Evolutionary conservation across 257 asterid species (phyloP), one percentile per base, ranked within the genome.

Genomic region (Marsdenia floribunda): DNA sequence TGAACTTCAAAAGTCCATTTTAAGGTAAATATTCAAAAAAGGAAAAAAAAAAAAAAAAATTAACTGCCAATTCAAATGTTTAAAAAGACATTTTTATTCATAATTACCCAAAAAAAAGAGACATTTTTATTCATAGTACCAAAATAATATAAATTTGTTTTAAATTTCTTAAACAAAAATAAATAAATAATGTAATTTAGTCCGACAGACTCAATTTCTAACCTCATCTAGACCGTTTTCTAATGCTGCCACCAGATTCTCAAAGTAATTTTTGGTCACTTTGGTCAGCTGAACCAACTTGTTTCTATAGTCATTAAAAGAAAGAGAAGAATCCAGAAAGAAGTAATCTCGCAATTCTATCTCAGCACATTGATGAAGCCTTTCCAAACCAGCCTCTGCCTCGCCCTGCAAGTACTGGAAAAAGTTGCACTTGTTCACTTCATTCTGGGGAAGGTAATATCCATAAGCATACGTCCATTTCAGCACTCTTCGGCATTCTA

Each of bases 151-250:
- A 29, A 29, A 29, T 29, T 29, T 29, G 33, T 29, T 29, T 29
- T 29, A 0, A 0, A 29, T 29, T 29, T 29, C 33, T 29, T 29
- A 29, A 29, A 29, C 33, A 29, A 29, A 29, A 29, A 29, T 29
- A 29, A 29, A 29, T 29, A 29, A 29, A 29, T 29, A 29, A 29
- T 29, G 33, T 29, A 29, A 29, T 29, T 29, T 0, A 29, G 1
- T 29, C 0, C 33, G 33, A 29, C 1, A 0, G 33, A 29, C 0
- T 3, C 4, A 52, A 0, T 21, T 52, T 13, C 84, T 87, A 68
- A 93, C 96, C 76, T 93, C 98, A 49, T 88, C 82, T 50, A 93
- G 97, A 66, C 96, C 97, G 50, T 88, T 89, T 87, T 93, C 98
- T 37, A 93, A 83, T 67, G 97, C 96, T 78, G 86, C 82, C 52